Conservation (phyloP, 495 filamentous ascomycete species). For the Filosporella fistucella region DNA sequence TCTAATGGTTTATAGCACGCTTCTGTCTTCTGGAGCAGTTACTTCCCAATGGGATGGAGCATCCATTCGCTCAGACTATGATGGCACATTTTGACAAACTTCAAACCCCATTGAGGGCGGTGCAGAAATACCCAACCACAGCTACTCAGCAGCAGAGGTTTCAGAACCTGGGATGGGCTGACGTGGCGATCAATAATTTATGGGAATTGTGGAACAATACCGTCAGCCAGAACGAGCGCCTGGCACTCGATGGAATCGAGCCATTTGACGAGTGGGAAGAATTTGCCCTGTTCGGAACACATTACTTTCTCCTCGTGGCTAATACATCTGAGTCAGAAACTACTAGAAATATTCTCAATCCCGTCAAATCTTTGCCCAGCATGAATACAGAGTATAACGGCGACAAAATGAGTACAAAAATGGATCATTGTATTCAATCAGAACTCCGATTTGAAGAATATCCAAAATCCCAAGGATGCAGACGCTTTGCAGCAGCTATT, state of each 20-base stretch:
- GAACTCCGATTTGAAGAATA: constrained; percentile 15
- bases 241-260: constrained; percentile 60
- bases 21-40: constrained; percentile 92
- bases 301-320: constrained; percentile 81
- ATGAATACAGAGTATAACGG: not conserved
- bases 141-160: constrained; percentile 64
- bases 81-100: constrained; percentile 78
- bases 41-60: constrained; percentile 66
- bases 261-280: constrained; percentile 97
- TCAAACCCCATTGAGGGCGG: constrained; percentile 67
- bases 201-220: constrained; percentile 77
- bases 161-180: constrained; percentile 55
- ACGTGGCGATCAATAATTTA: constrained; percentile 55
- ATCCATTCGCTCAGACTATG: constrained; percentile 90
- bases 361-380: no score
- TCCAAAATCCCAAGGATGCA: constrained; percentile 20
- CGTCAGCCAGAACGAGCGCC: constrained; percentile 54
- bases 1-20: constrained; percentile 27
- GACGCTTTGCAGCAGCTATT: constrained; percentile 21
- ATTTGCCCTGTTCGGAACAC: constrained; percentile 77
- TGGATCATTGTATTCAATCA: not conserved
- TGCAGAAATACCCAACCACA: constrained; percentile 64
- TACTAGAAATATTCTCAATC: no score
- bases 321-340: no score
- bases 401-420: no score